Base-by-base conservation (phyloP, 2,329 filamentous ascomycete genomes). In the Exserohilum turcica region DNA sequence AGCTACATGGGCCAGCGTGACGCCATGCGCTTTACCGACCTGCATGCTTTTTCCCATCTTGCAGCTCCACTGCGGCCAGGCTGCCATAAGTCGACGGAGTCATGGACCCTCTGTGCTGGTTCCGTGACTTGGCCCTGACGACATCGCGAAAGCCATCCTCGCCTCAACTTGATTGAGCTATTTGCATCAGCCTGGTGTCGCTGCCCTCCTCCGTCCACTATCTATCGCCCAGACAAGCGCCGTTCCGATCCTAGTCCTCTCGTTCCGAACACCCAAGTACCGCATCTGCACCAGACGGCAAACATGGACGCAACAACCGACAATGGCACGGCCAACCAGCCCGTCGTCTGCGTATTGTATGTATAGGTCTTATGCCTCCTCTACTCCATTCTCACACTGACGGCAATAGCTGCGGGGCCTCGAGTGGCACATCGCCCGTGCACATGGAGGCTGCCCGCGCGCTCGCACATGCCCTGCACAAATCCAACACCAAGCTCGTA, bases 301-400 rank as follows among this genome's bases (percentile, higher is more conserved):
- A 59, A 33, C 43, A 54, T 56, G 50, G 39, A 56, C 27, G 32
- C 56, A n/a, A 35, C 56, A 28, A 8, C 51, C 36, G 49, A 33
- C 48, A 60, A 56, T 44, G 56, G 47, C 45, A 54, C 48, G 5
- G 16, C 47, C 43, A 69, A 64, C 67, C 52, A 80, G 79, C 79
- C 88, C 54, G 90, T 90, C 60, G 88, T 97, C 72, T 96, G 91
- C 74, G 93, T 97, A 63, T 97, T 96, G 84, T 87, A 79, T 71
- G 80, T 70, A 15, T 3, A 16, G 3, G 24, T 10, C 31, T 13
- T 6, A 18, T 7, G 5, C 35, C 12, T 37, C 16, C 24, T 38
- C 43, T 32, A 31, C 45, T n/a, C 5, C 18, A 16, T 16, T 16
- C 18, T 37, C 6, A 37, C 24, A 42, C 62, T 61, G 55, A 66